These are phyloP conservation scores for Vitis rotundifolia DNA, from an alignment of 164 flowering plant species.

Conservation along the genomic window DNA sequence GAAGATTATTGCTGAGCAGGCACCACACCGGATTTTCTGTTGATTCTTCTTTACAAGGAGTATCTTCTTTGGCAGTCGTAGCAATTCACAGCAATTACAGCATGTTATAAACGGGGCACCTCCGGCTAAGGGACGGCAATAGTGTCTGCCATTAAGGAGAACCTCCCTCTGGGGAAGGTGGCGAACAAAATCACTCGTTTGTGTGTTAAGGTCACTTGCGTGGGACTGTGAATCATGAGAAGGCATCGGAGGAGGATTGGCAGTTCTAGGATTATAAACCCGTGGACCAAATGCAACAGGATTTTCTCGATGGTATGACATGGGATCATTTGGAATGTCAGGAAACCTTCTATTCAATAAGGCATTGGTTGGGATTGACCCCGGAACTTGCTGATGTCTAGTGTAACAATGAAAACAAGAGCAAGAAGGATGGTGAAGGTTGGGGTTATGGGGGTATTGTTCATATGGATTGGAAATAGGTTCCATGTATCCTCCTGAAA, in stretches of 20 bases:
- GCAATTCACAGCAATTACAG: constrained; percentile 64
- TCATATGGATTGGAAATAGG: constrained; percentile 27
- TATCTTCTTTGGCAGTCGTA: constrained; percentile 56
- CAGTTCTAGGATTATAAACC: constrained; percentile 24
- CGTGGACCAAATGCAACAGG: constrained; percentile 31
- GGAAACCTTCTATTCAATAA: constrained; percentile 29
- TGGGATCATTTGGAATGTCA: constrained; percentile 30
- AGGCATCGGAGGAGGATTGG: constrained; percentile 26
- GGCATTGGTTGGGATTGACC: constrained; percentile 34
- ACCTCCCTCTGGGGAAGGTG: constrained; percentile 33
- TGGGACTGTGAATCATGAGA: constrained; percentile 31
- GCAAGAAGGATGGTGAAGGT: constrained; percentile 58
- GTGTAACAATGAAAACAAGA: constrained; percentile 58
- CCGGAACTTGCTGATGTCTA: constrained; percentile 38
- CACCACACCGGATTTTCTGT: constrained; percentile 63
- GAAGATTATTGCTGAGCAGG: constrained; percentile 57
- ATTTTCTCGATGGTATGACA: constrained; percentile 31
- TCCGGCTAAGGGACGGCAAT: constrained; percentile 58
- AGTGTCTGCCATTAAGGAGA: constrained; percentile 24
- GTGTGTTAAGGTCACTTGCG: constrained; percentile 36
- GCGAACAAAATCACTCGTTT: constrained; percentile 33
- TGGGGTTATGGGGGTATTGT: constrained; percentile 35
- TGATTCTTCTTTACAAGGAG: constrained; percentile 25
- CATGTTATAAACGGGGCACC: constrained; percentile 86
- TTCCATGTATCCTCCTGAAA: constrained; percentile 37